A percentile compares a stretch with the other conserved stretches of the same genome.
Evolutionary conservation across 2,329 filamentous ascomycete species (phyloP).

Genomic region (Aspergillus bombycis): DNA sequence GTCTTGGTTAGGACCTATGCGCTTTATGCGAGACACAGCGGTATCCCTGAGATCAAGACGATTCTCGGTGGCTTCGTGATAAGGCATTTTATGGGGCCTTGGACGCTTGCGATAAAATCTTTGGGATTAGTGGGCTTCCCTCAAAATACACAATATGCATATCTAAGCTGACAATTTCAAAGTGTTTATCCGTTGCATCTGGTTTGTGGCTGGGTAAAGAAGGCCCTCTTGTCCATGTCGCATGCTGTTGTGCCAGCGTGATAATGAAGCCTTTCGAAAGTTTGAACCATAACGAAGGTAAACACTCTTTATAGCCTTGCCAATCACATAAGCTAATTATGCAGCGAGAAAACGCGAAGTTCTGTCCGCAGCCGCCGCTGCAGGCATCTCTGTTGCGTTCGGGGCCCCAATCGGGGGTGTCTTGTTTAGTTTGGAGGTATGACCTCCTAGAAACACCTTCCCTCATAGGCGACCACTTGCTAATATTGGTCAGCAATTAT

Average conservation of each 20-base stretch:
- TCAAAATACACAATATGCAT: background rate
- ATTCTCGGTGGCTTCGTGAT: slow-evolving; percentile 94
- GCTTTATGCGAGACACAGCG: slow-evolving; percentile 87
- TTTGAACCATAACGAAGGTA: slow-evolving; percentile 85
- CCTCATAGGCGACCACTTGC: background rate
- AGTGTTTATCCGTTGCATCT: slow-evolving; percentile 89
- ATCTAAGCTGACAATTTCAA: slow-evolving; percentile 30
- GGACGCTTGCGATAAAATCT: slow-evolving; percentile 89
- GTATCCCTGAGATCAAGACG: slow-evolving; percentile 97
- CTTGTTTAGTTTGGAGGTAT: slow-evolving; percentile 87
- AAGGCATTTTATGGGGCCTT: slow-evolving; percentile 77
- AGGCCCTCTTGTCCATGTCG: slow-evolving; percentile 91
- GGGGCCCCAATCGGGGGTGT: slow-evolving; percentile 93
- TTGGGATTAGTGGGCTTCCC: slow-evolving; percentile 70
- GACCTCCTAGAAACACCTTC: slow-evolving; percentile 9
- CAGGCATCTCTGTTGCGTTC: slow-evolving; percentile 92
- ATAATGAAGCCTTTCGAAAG: slow-evolving; percentile 86
- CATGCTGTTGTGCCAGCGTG: slow-evolving; percentile 92
- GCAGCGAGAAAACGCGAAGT: slow-evolving; percentile 89
- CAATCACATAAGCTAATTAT: slow-evolving; percentile 22
- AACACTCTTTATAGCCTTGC: slow-evolving; percentile 15
- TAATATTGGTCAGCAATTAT: slow-evolving; percentile 66
- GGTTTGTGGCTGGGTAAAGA: slow-evolving; percentile 98
- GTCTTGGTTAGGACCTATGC: slow-evolving; percentile 82
- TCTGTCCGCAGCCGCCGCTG: slow-evolving; percentile 86